Base-by-base conservation (phyloP, 1,284 basidiomycete species). In the Fistulina hepatica region DNA sequence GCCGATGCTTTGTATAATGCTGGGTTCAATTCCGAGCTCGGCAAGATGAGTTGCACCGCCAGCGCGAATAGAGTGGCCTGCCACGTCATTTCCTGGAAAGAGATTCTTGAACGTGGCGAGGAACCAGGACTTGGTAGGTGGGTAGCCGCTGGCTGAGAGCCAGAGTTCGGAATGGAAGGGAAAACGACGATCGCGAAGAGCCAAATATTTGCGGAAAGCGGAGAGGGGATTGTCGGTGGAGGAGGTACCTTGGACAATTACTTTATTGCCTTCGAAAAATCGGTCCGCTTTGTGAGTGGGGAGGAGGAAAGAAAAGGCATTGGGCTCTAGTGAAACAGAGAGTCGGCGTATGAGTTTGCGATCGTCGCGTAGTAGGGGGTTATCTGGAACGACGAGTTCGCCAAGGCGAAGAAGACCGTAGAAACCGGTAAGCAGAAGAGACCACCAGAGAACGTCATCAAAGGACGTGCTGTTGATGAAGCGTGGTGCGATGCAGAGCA, bases 261-360 rank as follows among this genome's bases (percentile, higher is more conserved):
- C 25, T 4, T 17, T 27, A 33, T 35, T 49, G 8, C 58, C 55
- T 17, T 48, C 40, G 28, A 52, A 60, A 22, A 52, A 45, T 0
- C 24, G 42, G 38, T 61, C 56, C 2, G 51, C 47, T 40, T 63
- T 63, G 44, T 59, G 52, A 0, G 30, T 34, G 0, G 57, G 60
- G 0, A 64, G 46, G 4, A 42, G 23, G 40, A 56, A 58, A 1
- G 32, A 6, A 33, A 34, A 52, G 13, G 27, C 16, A 21, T 25
- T 6, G 9, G 12, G 8, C 15, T 4, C 17, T 15, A 34, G 13
- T 9, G 30, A 3, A 10, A 38, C 2, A n/a, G 9, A 12, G 31
- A 12, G 0, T 8, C 46, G 47, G 0, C 5, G 13, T 2, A 44
- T 45, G n/a, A 43, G 8, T 37, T 59, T 57, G 3, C 44, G 33